Conservation (phyloP, 257 asterid species). For the Capsicum rhomboideum region DNA sequence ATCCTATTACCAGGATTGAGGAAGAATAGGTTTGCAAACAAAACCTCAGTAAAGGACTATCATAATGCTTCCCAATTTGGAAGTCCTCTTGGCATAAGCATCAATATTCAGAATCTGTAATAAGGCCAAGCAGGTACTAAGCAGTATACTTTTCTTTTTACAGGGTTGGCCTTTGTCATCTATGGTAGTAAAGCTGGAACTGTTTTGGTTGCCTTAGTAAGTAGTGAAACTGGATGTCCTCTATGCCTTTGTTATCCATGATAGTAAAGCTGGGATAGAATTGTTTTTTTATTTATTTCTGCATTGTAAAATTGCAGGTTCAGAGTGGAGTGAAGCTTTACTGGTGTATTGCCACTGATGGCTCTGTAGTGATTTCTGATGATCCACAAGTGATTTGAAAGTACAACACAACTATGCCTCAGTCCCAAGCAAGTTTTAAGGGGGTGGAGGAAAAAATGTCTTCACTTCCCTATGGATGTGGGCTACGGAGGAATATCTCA, state of each 20-base stretch:
- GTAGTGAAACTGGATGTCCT: background rate
- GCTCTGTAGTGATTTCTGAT: conserved; percentile 71
- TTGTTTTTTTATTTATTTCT: background rate
- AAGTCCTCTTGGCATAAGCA: background rate
- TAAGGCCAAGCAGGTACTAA: background rate
- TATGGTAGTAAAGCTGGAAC: conserved; percentile 53
- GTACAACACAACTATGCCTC: too few species aligned
- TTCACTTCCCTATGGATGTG: background rate
- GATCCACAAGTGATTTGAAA: conserved; percentile 36
- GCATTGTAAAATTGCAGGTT: conserved; percentile 26
- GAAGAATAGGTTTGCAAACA: background rate
- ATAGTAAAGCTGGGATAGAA: background rate
- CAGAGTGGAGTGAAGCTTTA: conserved; percentile 62
- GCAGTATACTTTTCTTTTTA: background rate
- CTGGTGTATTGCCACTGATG: conserved; percentile 79
- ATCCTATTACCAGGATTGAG: background rate
- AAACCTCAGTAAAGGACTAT: background rate
- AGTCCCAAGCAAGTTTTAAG: background rate
- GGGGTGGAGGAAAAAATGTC: background rate
- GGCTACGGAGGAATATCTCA: background rate
- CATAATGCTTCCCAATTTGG: background rate
- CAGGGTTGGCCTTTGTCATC: conserved; percentile 49
- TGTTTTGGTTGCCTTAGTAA: conserved; percentile 60
- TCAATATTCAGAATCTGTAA: background rate
- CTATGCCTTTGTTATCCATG: background rate